Evolutionary conservation across 352 stramenopile genomes (phyloP), one percentile per base, ranked within the genome.

Genomic region (Phytophthora boehmeriae): DNA sequence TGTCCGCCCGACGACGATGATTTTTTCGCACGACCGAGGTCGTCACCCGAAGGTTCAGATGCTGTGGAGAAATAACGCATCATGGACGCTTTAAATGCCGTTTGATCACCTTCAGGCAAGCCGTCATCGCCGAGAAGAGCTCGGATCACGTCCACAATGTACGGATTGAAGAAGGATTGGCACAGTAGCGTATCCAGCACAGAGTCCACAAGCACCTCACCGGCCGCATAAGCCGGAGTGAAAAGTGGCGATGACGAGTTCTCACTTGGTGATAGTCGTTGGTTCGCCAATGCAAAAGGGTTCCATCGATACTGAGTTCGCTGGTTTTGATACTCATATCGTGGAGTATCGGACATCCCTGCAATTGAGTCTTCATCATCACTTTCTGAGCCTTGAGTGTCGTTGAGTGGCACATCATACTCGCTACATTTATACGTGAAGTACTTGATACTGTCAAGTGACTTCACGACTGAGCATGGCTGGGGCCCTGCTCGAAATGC

Each of bases 131-230:
- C 78, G 11, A 73, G 63, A 17, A 90, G 67, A 9, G 75, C 73
- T 2, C 73, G 75, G 19, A 88, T 67, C 32, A 90, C 62, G 45
- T 88, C 75, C 52, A 86, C 80, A 44, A 75, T 68, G 59, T 90
- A 90, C 55, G 78, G 78, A 43, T 88, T 90, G 64, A 88, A 88
- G 65, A 89, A 90, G 20, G 81, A 84, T 54, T 88, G 78, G 47
- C 81, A 90, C 9, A 90, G 70, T 49, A 88, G 61, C 35, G 72
- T 83, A 73, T 88, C 78, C 23, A 90, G 63, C 13, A 83, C 71
- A 35, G 63, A 79, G 51, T 87, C 78, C 19, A 90, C 75, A 42
- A 88, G 86, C 36, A 87, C 70, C 25, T 86, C 76, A 5, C 78
- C 80, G 2, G 80, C 78, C 1, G 80, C 75, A 41, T 83, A 88